phyloP scores from a whole-genome alignment of 768 basidiomycete species.

The Lentinula raphanica region DNA sequence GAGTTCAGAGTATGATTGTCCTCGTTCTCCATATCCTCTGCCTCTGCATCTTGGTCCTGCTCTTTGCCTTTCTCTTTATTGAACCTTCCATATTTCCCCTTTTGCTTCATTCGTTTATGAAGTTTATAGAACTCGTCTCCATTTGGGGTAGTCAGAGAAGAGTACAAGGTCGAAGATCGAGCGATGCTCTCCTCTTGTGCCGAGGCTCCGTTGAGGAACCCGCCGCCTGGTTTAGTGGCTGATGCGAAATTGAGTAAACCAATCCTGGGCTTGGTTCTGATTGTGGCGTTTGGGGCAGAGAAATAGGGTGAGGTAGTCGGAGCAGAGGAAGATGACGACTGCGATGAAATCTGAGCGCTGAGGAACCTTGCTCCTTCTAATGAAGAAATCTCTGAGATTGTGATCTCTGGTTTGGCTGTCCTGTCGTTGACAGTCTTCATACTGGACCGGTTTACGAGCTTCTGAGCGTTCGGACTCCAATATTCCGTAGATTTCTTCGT shows the following conservation, averaged over 20 bases:
- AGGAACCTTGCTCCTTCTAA: conserved; percentile 52
- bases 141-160: conserved; percentile 49
- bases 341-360: conserved; percentile 18
- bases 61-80: not conserved
- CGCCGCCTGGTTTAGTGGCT: conserved; percentile 71
- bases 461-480: conserved; percentile 41
- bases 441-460: not conserved
- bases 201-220: conserved; percentile 65
- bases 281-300: not conserved
- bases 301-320: conserved; percentile 12
- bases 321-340: not conserved
- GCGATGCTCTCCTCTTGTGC: conserved; percentile 83
- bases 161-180: conserved; percentile 66
- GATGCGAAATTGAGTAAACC: conserved; percentile 77
- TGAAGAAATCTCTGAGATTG: conserved; percentile 58
- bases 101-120: conserved; percentile 33
- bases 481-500: conserved; percentile 42
- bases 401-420: conserved; percentile 26
- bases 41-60: too few relatives aligned
- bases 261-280: conserved; percentile 25
- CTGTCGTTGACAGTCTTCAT: not conserved
- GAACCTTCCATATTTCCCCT: not conserved
- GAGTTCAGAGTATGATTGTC: conserved; percentile 18
- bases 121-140: conserved; percentile 58
- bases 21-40: not conserved